Evolutionary conservation across 2,329 filamentous ascomycete species (phyloP).

Genomic region (Pseudogymnoascus sp.): DNA sequence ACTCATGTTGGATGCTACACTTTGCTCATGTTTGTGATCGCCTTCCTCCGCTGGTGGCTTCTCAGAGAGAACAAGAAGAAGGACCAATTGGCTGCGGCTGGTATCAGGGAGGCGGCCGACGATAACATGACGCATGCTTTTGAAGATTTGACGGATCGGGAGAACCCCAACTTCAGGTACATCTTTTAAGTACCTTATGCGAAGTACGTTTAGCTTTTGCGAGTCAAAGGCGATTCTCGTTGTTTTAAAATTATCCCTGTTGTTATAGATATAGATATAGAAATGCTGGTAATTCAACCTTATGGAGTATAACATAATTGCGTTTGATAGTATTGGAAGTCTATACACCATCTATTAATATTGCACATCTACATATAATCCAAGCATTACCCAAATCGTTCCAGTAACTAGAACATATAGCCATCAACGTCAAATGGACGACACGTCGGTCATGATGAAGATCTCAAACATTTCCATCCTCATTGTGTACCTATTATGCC

Average conservation of each 20-base stretch:
- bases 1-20: slow-evolving; percentile 40
- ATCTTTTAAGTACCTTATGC: slow-evolving; percentile 16
- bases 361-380: neutral
- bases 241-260: neutral
- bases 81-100: slow-evolving; percentile 14
- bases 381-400: neutral
- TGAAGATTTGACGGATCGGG: slow-evolving; percentile 25
- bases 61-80: slow-evolving; percentile 28
- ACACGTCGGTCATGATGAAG: neutral
- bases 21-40: slow-evolving; percentile 18
- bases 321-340: neutral
- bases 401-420: neutral
- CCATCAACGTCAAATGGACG: neutral
- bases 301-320: neutral
- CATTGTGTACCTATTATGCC: neutral
- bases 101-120: slow-evolving; percentile 15
- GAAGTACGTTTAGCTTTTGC: neutral
- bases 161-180: slow-evolving; percentile 24
- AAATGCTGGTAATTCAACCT: neutral
- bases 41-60: slow-evolving; percentile 20
- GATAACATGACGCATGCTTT: slow-evolving; percentile 23
- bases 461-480: neutral
- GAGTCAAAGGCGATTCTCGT: neutral
- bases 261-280: neutral
- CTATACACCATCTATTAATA: neutral